These are phyloP conservation scores for Dillenia turbinata DNA, from an alignment of 164 flowering plant genomes.

Conservation along the genomic window DNA sequence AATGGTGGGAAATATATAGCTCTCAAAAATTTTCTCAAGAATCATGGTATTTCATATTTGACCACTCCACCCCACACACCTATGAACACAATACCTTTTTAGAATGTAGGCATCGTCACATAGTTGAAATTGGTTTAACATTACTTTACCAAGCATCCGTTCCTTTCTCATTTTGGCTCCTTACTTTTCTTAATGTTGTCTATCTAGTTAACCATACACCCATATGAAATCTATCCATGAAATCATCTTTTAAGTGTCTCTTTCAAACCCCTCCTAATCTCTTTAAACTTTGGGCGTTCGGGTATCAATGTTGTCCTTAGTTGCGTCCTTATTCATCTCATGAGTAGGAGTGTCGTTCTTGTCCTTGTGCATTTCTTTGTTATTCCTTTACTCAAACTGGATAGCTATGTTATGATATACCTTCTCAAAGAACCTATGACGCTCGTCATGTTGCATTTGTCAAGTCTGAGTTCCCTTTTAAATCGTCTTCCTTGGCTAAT, in stretches of 20 bases:
- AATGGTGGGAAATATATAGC: slow-evolving; percentile 10
- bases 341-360: background rate
- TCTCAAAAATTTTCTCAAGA: background rate
- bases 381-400: background rate
- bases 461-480: background rate
- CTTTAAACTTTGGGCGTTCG: background rate
- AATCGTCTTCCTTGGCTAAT: background rate
- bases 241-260: background rate
- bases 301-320: background rate
- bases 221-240: background rate
- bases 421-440: background rate
- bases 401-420: background rate
- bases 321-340: background rate
- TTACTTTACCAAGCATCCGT: background rate
- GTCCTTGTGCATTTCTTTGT: background rate
- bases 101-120: background rate
- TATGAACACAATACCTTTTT: background rate
- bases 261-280: background rate
- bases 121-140: background rate
- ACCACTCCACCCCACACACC: slow-evolving; percentile 10
- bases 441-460: background rate
- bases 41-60: background rate
- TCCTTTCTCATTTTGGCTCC: background rate
- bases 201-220: background rate
- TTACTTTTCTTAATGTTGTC: background rate